These are phyloP conservation scores for Nepenthes alata DNA, from an alignment of 179 eudicot genomes.

Conservation along the genomic window DNA sequence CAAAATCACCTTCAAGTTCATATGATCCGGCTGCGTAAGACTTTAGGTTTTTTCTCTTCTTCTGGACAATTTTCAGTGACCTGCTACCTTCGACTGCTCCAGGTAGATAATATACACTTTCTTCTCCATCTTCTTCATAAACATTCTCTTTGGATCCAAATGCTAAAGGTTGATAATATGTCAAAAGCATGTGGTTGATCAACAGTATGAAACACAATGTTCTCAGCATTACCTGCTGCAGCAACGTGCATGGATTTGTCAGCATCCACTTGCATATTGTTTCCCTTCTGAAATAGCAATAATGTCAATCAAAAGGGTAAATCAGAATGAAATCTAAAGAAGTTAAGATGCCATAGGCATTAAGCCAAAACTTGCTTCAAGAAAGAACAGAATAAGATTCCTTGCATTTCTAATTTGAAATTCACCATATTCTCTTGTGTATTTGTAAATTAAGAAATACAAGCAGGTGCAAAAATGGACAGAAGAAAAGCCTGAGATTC, in stretches of 20 bases:
- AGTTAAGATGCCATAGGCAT: not conserved
- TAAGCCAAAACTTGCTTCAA: not conserved
- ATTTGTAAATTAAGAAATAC: no score
- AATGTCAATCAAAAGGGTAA: conserved; percentile 7
- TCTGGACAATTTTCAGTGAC: conserved; percentile 37
- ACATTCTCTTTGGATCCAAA: conserved; percentile 48
- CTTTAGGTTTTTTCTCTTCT: conserved; percentile 49
- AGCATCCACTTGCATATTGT: conserved; percentile 52
- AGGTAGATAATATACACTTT: conserved; percentile 40
- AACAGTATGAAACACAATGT: conserved; percentile 4
- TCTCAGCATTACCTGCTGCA: conserved; percentile 44
- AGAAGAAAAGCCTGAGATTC: not conserved
- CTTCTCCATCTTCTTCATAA: conserved; percentile 79
- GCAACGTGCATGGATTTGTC: conserved; percentile 53
- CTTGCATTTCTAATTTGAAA: no score
- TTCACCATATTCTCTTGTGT: no score
- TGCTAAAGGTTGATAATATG: conserved; percentile 14
- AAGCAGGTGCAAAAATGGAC: not conserved
- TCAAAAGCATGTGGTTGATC: conserved; percentile 1
- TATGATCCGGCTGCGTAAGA: conserved; percentile 38
- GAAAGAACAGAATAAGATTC: no score
- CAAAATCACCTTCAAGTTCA: conserved; percentile 46
- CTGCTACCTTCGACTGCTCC: conserved; percentile 41
- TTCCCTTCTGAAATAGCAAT: conserved; percentile 35
- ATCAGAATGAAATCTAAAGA: not conserved